These are phyloP conservation scores for Brassica rapa DNA, from an alignment of 345 rosid species.

Conservation along the genomic window DNA sequence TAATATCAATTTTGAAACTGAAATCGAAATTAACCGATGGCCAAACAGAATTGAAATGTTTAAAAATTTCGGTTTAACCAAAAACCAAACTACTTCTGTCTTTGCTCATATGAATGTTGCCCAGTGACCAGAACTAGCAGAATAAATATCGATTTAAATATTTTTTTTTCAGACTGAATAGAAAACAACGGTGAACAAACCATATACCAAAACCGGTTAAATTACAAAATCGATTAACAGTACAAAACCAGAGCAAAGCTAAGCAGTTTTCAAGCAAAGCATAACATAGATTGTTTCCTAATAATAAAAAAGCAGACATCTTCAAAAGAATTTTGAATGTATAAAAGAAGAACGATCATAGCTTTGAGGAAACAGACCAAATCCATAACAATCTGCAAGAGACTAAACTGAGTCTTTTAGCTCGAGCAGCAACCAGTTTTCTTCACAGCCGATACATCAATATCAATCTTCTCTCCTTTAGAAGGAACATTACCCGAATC, in stretches of 20 bases:
- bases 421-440: slow-evolving; percentile 87
- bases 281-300: slow-evolving; percentile 22
- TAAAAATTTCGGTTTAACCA: no score
- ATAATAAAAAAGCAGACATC: background rate
- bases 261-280: background rate
- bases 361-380: slow-evolving; percentile 6
- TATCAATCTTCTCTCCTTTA: slow-evolving; percentile 85
- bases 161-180: background rate
- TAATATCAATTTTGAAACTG: no score
- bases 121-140: background rate
- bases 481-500: slow-evolving; percentile 60
- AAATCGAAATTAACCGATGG: no score
- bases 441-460: slow-evolving; percentile 93
- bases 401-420: slow-evolving; percentile 36
- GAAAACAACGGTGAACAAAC: background rate
- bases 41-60: no score
- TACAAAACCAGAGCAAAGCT: background rate
- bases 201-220: background rate
- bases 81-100: background rate
- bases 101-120: background rate
- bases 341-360: background rate
- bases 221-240: background rate
- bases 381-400: slow-evolving; percentile 7
- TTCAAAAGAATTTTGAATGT: slow-evolving; percentile 12
- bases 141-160: no score